Evolutionary conservation across 73 alveolate genomes (phyloP), one percentile per base, ranked within the genome.

Genomic region (Blepharisma japonicum): DNA sequence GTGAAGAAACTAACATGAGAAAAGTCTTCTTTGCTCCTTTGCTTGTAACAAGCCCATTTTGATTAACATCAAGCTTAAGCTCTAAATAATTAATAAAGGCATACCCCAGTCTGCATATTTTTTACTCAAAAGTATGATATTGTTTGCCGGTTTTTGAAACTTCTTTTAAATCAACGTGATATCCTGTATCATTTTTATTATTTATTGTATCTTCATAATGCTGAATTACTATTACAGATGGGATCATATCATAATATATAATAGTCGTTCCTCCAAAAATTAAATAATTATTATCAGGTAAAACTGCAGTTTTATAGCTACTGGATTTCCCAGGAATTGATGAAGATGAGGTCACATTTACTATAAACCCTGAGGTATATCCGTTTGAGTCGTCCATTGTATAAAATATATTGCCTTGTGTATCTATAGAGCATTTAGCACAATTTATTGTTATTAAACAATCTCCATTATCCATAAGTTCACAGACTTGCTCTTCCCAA

Each of bases 211-310:
- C 14, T 18, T n/a, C 23, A 61, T 14, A 61, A 61, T 14, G 3
- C 74, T 61, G 47, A 61, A 61, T 61, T 14, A 61, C 14, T 14
- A 61, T 25, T 61, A 61, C 74, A 18, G 74, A 61, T 14, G 74
- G 74, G 23, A 39, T 5, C 14, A 61, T 8, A 2, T n/a, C 23
- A 61, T 18, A 61, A 61, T 8, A 25, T 20, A 61, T 25, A 18
- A 18, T 5, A n/a, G 74, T 14, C 14, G 74, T 9, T 0, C 18
- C 23, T 2, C 74, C 74, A 2, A n/a, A 39, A 25, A 61, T 2
- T 18, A 25, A n/a, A 14, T 61, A 14, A 61, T 25, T 39, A 61
- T n/a, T 18, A 14, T 39, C 74, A 61, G 74, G 38, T 3, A 9
- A 18, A 20, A 61, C 14, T 14, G 47, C 14, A 20, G 74, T 61